Percentiles rank a stretch among this genome's conserved stretches.
Conservation (phyloP, 139 green algal genomes). For the Chlamydomonas incerta region DNA sequence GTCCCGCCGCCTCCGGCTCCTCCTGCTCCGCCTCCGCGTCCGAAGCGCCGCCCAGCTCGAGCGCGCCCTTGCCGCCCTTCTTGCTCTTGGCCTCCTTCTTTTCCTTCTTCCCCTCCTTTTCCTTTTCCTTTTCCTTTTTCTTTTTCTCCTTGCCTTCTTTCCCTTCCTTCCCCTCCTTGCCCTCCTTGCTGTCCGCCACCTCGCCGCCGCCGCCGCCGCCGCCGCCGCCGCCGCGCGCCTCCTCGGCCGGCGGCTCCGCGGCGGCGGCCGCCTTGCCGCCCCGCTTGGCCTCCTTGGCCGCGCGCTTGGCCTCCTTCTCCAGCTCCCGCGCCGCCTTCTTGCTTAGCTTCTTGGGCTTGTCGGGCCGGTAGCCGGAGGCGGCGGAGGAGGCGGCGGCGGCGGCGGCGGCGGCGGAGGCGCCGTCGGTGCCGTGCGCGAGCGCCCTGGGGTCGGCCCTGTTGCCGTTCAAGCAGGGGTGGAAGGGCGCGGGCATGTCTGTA, state of each 20-base stretch:
- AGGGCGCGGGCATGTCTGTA: too few relatives aligned
- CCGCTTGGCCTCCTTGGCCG: too few relatives aligned
- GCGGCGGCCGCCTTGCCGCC: too few relatives aligned
- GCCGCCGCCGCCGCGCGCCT: background rate
- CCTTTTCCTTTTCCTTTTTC: conserved; percentile 28
- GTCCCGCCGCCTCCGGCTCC: background rate
- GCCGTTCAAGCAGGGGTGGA: too few relatives aligned
- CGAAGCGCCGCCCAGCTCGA: background rate
- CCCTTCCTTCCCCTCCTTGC: background rate
- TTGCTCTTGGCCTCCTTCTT: conserved; percentile 21
- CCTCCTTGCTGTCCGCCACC: background rate
- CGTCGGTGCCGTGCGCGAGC: too few relatives aligned
- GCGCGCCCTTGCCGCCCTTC: background rate
- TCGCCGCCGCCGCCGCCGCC: background rate
- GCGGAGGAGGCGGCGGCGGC: too few relatives aligned
- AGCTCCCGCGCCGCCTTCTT: background rate
- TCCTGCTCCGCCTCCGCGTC: background rate
- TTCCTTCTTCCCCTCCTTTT: conserved; percentile 19
- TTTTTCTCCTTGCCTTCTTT: background rate
- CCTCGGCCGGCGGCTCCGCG: too few relatives aligned
- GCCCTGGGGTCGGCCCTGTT: too few relatives aligned
- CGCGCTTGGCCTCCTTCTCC: background rate
- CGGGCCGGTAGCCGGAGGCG: background rate
- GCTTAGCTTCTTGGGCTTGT: background rate
- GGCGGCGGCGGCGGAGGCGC: too few relatives aligned